Conservation (phyloP, 225 moss, liverwort and hornwort genomes). For the Pseudisothecium myosuroides region DNA sequence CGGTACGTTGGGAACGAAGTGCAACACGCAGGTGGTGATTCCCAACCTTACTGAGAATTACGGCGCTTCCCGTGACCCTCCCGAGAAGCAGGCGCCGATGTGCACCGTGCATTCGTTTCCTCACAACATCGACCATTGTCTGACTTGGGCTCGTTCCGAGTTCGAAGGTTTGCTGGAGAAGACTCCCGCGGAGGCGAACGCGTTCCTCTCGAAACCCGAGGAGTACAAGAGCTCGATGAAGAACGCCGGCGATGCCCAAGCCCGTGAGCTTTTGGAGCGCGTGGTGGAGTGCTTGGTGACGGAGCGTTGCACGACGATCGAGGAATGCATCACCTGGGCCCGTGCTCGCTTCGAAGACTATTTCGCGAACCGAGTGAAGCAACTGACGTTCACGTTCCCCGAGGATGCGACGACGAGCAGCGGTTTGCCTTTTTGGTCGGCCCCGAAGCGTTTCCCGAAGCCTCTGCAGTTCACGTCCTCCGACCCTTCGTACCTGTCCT, state of each 20-base stretch:
- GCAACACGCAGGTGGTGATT: slow-evolving; percentile 98
- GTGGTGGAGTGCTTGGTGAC: slow-evolving; percentile 83
- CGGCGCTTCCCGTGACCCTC: slow-evolving; percentile 92
- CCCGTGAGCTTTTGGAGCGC: slow-evolving; percentile 86
- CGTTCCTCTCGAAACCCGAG: slow-evolving; percentile 56
- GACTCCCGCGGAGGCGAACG: slow-evolving; percentile 85
- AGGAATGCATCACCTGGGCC: slow-evolving; percentile 79
- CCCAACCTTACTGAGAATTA: slow-evolving; percentile 94
- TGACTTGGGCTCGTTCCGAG: slow-evolving; percentile 98
- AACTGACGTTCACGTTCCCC: slow-evolving; percentile 51
- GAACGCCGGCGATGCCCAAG: slow-evolving; percentile 77
- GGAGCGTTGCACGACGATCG: slow-evolving; percentile 63
- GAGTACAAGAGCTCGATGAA: slow-evolving; percentile 72
- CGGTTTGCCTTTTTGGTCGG: slow-evolving; percentile 52
- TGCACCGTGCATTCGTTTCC: slow-evolving; percentile 97
- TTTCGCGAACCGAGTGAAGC: slow-evolving; percentile 52
- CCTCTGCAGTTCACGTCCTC: slow-evolving; percentile 39
- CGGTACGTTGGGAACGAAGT: slow-evolving; percentile 90
- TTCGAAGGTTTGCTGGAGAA: slow-evolving; percentile 95
- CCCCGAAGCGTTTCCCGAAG: slow-evolving; percentile 59
- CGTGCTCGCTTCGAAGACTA: slow-evolving; percentile 55
- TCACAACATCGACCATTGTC: slow-evolving; percentile 95
- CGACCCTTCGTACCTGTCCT: slow-evolving; percentile 42
- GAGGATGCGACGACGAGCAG: slow-evolving; percentile 46
- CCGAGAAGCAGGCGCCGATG: slow-evolving; percentile 97